Evolutionary conservation across 2,329 filamentous ascomycete genomes (phyloP).

Genomic region (Aspergillus eucalypticola): DNA sequence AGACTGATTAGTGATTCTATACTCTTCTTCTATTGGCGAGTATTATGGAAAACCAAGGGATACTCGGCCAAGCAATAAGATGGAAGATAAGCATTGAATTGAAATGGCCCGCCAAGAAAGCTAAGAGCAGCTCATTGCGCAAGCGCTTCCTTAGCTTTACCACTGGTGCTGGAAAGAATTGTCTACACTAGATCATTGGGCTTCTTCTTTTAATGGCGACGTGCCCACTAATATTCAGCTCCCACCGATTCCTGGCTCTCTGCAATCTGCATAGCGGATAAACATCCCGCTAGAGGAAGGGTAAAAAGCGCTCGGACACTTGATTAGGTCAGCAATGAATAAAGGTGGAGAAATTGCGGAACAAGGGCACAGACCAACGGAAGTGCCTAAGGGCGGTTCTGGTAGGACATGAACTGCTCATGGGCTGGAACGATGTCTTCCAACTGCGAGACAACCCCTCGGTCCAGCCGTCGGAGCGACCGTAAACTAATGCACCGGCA

Average conservation of each 20-base stretch:
- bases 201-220: not conserved
- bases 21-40: no score
- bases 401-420: not conserved
- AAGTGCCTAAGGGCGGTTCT: not conserved
- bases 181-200: not conserved
- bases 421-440: not conserved
- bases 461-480: not conserved
- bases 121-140: not conserved
- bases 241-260: not conserved
- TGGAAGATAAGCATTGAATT: not conserved
- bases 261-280: not conserved
- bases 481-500: not conserved
- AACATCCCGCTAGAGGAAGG: no score
- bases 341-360: not conserved
- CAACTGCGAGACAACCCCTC: not conserved
- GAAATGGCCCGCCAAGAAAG: not conserved
- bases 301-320: no score
- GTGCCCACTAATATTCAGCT: not conserved
- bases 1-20: no score
- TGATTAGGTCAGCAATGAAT: not conserved
- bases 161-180: not conserved
- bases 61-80: not conserved
- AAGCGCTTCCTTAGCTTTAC: not conserved
- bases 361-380: no score
- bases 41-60: no score